Percentiles rank a stretch among this genome's conserved stretches.
Conservation (phyloP, 352 stramenopile species). For the Peronospora tabacina region DNA sequence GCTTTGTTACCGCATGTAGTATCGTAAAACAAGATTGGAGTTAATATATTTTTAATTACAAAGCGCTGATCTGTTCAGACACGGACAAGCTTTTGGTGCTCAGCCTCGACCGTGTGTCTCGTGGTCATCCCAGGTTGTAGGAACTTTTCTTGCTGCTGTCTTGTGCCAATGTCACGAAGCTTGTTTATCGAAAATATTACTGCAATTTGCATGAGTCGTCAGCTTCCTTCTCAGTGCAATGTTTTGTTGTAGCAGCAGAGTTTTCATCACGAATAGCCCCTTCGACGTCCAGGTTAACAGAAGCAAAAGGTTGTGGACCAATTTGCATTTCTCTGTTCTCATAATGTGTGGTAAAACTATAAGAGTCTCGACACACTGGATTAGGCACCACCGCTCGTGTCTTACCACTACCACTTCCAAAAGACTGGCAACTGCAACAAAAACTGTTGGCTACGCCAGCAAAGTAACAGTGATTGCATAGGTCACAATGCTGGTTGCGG, state of each 20-base stretch:
- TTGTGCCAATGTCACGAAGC: not conserved
- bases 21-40: constrained; percentile 19
- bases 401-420: constrained; percentile 32
- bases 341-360: constrained; percentile 6
- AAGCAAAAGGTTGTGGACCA: constrained; percentile 9
- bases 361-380: constrained; percentile 17
- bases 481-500: constrained; percentile 74
- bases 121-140: not conserved
- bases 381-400: constrained; percentile 45
- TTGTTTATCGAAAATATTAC: constrained; percentile 21
- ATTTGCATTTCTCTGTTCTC: constrained; percentile 11
- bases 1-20: not conserved
- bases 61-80: constrained; percentile 63
- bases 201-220: constrained; percentile 64
- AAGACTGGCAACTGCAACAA: constrained; percentile 59
- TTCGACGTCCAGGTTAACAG: constrained; percentile 11
- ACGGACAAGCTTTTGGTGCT: constrained; percentile 64
- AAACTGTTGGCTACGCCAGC: constrained; percentile 80
- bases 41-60: constrained; percentile 53
- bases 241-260: constrained; percentile 15
- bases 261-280: constrained; percentile 27
- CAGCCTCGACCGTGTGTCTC: constrained; percentile 39
- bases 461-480: constrained; percentile 83
- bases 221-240: constrained; percentile 39
- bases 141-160: constrained; percentile 4